Evolutionary conservation across 495 filamentous ascomycete genomes (phyloP).

Genomic region (Penicillium atrosanguineum): DNA sequence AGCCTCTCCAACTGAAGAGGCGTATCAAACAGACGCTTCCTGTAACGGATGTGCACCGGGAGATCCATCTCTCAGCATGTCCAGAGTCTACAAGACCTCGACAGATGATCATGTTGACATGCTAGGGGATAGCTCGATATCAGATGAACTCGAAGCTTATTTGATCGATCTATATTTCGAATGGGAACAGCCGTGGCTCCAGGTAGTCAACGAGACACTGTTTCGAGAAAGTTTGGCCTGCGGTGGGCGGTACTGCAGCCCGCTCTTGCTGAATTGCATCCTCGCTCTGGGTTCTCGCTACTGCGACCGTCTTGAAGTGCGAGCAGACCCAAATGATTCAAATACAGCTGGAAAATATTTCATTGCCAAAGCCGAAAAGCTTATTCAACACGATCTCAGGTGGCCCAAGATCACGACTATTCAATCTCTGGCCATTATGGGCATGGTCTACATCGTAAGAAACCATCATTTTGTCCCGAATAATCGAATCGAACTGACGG

Average conservation of each 20-base stretch:
- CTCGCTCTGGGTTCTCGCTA: conserved; percentile 72
- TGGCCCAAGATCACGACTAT: conserved; percentile 67
- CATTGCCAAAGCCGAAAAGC: conserved; percentile 60
- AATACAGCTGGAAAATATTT: conserved; percentile 71
- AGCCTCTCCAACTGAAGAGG: conserved; percentile 15
- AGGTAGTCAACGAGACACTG: conserved; percentile 67
- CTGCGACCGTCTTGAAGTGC: conserved; percentile 61
- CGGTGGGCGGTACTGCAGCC: conserved; percentile 62
- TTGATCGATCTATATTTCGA: conserved; percentile 63
- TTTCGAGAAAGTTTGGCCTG: conserved; percentile 64
- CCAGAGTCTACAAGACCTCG: not conserved
- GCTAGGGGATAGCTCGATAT: conserved; percentile 2
- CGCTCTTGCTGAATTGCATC: conserved; percentile 73
- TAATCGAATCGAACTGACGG: not conserved
- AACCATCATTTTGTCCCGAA: not conserved
- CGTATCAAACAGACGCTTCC: conserved; percentile 8
- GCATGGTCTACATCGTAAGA: conserved; percentile 27
- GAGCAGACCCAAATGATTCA: conserved; percentile 57
- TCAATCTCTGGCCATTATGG: conserved; percentile 75
- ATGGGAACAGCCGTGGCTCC: conserved; percentile 77
- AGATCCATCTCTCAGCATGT: not conserved
- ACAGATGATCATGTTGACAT: not conserved
- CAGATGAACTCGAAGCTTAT: conserved; percentile 21
- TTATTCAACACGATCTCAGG: conserved; percentile 56
- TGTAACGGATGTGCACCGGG: not conserved